Evolutionary conservation across 441 rosid genomes (phyloP).

Genomic region (Erodium moschatum): DNA sequence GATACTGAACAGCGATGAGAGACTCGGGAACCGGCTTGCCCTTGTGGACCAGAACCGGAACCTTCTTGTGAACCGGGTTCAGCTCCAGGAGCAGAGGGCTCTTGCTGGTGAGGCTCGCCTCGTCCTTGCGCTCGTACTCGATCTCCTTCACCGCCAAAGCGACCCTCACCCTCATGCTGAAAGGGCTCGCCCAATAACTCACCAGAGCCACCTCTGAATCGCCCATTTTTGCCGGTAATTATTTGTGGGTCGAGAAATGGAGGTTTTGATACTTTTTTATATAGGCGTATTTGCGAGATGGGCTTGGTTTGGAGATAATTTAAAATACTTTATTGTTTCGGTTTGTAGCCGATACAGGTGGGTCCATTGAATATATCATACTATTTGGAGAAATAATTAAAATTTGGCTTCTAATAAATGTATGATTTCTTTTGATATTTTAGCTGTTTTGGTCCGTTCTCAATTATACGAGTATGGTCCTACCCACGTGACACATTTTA

Average conservation of each 20-base stretch:
- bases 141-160: not conserved
- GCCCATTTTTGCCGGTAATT: not conserved
- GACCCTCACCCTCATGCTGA: not conserved
- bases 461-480: too few species aligned
- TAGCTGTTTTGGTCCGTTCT: too few species aligned
- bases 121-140: conserved; percentile 1
- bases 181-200: not conserved
- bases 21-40: not conserved
- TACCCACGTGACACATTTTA: too few species aligned
- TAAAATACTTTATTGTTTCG: too few species aligned
- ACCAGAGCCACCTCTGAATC: not conserved
- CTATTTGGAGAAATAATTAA: too few species aligned
- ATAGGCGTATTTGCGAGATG: not conserved
- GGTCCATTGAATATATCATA: too few species aligned
- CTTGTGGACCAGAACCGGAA: not conserved
- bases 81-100: not conserved
- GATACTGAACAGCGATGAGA: not conserved
- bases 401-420: too few species aligned
- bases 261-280: too few species aligned
- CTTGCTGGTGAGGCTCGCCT: not conserved
- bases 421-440: too few species aligned
- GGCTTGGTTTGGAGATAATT: not conserved
- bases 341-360: too few species aligned
- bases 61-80: not conserved
- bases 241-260: not conserved